Conservation (phyloP, 2,329 filamentous ascomycete species). For the Diaporthe citrichinensis region DNA sequence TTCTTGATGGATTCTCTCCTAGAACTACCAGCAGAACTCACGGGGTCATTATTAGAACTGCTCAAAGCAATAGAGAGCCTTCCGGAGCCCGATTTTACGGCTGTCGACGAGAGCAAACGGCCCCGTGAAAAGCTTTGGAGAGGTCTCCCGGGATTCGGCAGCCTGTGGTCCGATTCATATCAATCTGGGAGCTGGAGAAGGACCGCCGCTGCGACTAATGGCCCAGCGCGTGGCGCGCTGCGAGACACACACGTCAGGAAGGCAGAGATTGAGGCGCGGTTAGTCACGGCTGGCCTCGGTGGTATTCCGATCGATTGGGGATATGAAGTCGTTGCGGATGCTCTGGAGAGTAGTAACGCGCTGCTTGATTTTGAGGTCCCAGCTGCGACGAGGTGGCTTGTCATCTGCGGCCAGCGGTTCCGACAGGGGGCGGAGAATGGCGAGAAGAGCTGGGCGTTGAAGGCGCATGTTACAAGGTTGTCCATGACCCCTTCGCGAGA, state of each 20-base stretch:
- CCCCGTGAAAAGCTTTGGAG: not conserved
- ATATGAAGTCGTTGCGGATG: not conserved
- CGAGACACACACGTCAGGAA: not conserved
- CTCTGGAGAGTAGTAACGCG: not conserved
- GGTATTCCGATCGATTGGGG: not conserved
- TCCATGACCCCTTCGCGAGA: not conserved
- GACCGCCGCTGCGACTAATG: not conserved
- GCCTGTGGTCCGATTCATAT: not conserved
- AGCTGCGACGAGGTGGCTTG: not conserved
- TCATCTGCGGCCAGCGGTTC: not conserved
- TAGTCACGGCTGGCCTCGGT: not conserved
- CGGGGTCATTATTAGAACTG: not conserved
- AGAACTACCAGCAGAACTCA: not conserved
- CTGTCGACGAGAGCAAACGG: not conserved
- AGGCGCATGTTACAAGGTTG: not conserved
- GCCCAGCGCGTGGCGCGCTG: not conserved
- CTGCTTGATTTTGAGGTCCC: not conserved
- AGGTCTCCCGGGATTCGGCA: not conserved
- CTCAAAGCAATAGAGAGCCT: not conserved
- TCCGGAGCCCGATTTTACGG: not conserved
- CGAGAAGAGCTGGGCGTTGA: not conserved
- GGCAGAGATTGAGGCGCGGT: not conserved
- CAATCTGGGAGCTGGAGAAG: not conserved
- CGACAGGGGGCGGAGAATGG: not conserved
- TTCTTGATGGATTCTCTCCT: not conserved